Base-by-base conservation (phyloP, 108 stramenopile genomes). In the Schizochytrium sp. region DNA sequence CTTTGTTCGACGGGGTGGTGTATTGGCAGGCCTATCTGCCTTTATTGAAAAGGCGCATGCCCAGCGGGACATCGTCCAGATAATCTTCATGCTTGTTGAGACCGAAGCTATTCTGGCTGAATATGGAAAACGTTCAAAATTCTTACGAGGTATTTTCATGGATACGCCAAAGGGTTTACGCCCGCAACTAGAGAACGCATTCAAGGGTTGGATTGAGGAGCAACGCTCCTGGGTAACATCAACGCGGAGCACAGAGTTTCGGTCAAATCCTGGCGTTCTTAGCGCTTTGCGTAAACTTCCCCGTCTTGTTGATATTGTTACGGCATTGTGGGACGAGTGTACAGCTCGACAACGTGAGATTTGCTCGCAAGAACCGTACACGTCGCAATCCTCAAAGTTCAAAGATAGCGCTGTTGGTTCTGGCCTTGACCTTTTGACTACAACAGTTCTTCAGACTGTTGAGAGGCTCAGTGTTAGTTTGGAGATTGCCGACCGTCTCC, bases 51-150 rank as follows among this genome's bases (percentile, higher is more conserved):
- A 83, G 53, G 53, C 76, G 10, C 47, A 55, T 53, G 76, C 15
- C 17, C 64, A 69, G 64, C 64, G 64, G 42, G 76, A 83, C 76
- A 83, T 83, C 40, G 47, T 55, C n/a, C 76, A 83, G 47, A 55
- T 83, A 10, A 13, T 83, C 0, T 53, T 83, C 76, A 83, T 83
- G 76, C 47, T 83, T 10, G 53, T 40, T 40, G 76, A 55, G 13
- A 83, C 3, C 3, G 76, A 83, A 53, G 47, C 76, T 10, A 38
- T 55, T 10, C n/a, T 83, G 76, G 28, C 40, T 5, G 76, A 55
- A 17, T 83, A 40, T 28, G 76, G 76, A 10, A 49, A 83, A 40
- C 76, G 53, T 5, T 83, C 76, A n/a, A 49, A 55, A 28, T 83
- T 83, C 28, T 10, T 83, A 5, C 76, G 76, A 17, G 50, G 47